Evolutionary conservation across 495 filamentous ascomycete species (phyloP).

Genomic region (Daldinia childiae): DNA sequence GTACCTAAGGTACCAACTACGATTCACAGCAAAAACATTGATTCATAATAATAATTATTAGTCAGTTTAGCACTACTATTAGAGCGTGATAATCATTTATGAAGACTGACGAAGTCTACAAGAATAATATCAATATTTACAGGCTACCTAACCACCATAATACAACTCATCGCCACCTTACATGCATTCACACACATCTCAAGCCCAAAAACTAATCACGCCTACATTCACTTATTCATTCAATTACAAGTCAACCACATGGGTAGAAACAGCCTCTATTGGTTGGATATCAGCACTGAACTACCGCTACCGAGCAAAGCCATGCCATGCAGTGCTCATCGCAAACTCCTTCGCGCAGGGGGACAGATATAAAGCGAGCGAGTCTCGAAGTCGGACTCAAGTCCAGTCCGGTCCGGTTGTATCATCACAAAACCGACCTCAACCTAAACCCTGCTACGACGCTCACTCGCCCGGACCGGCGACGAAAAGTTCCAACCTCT

Average conservation of each 20-base stretch:
- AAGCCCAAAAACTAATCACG: not conserved
- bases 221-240: not conserved
- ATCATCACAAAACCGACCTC: not conserved
- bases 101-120: no score
- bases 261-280: constrained; percentile 42
- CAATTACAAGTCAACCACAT: not conserved
- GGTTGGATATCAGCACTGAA: constrained; percentile 40
- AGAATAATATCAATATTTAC: no score
- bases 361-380: constrained; percentile 3
- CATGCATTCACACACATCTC: not conserved
- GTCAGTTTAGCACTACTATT: no score
- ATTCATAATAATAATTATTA: no score
- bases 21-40: no score
- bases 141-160: no score
- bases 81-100: no score
- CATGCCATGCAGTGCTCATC: constrained; percentile 7
- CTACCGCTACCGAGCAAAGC: constrained; percentile 17
- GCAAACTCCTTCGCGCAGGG: constrained; percentile 13
- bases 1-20: no score
- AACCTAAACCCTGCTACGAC: constrained; percentile 5
- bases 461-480: not conserved
- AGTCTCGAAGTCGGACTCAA: not conserved
- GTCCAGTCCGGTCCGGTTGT: constrained; percentile 2
- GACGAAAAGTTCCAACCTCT: constrained; percentile 6
- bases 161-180: not conserved